A percentile compares a stretch with the other conserved stretches of the same genome.
These are phyloP conservation scores for Antarctomyces pellizariae DNA, from an alignment of 495 filamentous ascomycete genomes.

Conservation along the genomic window DNA sequence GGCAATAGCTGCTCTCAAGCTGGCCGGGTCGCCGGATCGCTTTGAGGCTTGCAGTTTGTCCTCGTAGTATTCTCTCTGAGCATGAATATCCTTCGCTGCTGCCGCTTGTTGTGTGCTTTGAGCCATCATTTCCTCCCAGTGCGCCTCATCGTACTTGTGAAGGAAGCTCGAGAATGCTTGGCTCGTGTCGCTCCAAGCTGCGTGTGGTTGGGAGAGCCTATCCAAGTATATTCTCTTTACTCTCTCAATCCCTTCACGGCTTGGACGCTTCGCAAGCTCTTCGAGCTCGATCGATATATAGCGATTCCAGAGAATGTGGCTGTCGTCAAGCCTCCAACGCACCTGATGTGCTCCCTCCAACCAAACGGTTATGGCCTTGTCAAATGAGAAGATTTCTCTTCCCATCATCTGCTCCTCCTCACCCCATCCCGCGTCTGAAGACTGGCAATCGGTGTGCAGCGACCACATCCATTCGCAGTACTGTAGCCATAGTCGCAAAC, in stretches of 20 bases:
- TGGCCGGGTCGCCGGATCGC: conserved; percentile 30
- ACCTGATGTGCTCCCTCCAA: conserved; percentile 54
- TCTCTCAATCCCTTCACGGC: conserved; percentile 32
- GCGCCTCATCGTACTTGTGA: conserved; percentile 45
- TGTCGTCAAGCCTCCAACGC: conserved; percentile 61
- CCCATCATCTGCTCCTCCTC: conserved; percentile 55
- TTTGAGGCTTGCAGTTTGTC: conserved; percentile 33
- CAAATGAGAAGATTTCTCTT: conserved; percentile 56
- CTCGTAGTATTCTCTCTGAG: conserved; percentile 47
- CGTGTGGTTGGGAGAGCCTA: conserved; percentile 58
- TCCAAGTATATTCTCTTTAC: conserved; percentile 47
- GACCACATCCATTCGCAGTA: conserved; percentile 76
- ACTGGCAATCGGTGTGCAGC: conserved; percentile 42
- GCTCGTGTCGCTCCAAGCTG: conserved; percentile 66
- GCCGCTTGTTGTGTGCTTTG: conserved; percentile 37
- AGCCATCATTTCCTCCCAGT: conserved; percentile 65
- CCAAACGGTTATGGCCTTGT: conserved; percentile 57
- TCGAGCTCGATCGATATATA: conserved; percentile 39
- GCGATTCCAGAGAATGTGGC: conserved; percentile 72
- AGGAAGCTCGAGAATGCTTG: conserved; percentile 63
- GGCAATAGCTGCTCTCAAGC: conserved; percentile 31
- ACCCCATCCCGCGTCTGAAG: conserved; percentile 34
- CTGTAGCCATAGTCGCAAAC: conserved; percentile 64
- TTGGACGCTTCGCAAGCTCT: conserved; percentile 27
- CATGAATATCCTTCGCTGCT: conserved; percentile 45